phyloP scores from a whole-genome alignment of 768 basidiomycete genomes.

The Xerocomus brunneocitrinus region DNA sequence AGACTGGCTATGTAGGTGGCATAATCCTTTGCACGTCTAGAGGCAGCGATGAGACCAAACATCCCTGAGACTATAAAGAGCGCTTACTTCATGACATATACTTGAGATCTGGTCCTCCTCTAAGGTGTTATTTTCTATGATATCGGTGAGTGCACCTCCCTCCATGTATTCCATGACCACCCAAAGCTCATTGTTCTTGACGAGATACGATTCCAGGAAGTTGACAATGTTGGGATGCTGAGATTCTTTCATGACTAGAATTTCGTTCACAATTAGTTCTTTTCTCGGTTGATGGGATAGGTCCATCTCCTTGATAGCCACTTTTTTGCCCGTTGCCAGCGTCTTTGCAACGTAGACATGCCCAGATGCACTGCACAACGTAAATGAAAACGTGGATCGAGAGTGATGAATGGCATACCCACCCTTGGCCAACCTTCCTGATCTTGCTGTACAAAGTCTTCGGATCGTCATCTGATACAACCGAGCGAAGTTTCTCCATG shows the following conservation, averaged over 20 bases:
- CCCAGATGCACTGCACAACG: conserved; percentile 74
- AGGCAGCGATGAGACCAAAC: neutral
- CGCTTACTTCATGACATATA: conserved; percentile 81
- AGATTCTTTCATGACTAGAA: conserved; percentile 97
- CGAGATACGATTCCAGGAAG: conserved; percentile 86
- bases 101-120: conserved; percentile 94
- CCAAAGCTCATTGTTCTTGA: conserved; percentile 88
- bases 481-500: conserved; percentile 92
- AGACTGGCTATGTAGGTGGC: conserved; percentile 87
- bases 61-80: conserved; percentile 1
- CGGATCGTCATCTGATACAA: conserved; percentile 85
- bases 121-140: conserved; percentile 94
- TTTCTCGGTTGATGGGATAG: conserved; percentile 91
- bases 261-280: conserved; percentile 97
- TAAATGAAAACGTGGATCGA: neutral
- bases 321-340: conserved; percentile 75
- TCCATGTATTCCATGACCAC: conserved; percentile 99
- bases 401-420: conserved; percentile 32
- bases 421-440: conserved; percentile 99
- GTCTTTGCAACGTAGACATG: conserved; percentile 98
- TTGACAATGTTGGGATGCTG: conserved; percentile 98
- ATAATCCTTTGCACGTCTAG: conserved; percentile 92
- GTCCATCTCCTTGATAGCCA: conserved; percentile 99
- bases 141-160: conserved; percentile 93
- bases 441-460: conserved; percentile 91